Base-by-base conservation (phyloP, 2,329 filamentous ascomycete genomes). In the Fusarium irregulare region DNA sequence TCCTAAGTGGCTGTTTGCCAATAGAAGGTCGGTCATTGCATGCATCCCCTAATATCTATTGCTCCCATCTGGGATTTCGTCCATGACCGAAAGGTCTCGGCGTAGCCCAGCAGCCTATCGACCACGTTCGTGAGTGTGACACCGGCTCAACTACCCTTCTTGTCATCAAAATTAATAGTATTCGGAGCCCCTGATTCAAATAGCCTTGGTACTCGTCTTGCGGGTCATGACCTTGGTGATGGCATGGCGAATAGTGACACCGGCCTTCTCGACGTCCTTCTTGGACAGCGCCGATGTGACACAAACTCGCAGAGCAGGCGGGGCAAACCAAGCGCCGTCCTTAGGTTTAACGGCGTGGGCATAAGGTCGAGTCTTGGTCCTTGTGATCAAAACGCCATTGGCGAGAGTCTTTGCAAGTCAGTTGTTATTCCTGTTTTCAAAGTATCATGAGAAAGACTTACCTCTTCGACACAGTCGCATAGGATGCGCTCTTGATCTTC, bases 211-310 rank as follows among this genome's bases (percentile, higher is more conserved):
- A 76, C 83, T 88, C 28, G 84, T 80, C 78, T 89, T 90, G 66
- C 87, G 84, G 21, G 87, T 89, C 86, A 99, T 89, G 66, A 98
- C 89, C 83, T 97, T 98, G 54, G 94, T 97, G 72, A 98, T 93
- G 16, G 96, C 95, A 81, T 98, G 94, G 64, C 95, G 87, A 72
- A 99, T 94, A 12, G 88, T 90, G 10, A 91, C 89, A 16, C 94
- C 96, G 1, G 96, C 93, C 84, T 97, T 97, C 83, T 99, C 97
- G 57, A 94, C 92, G 80, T 99, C 96, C 83, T 97, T 98, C 84
- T 92, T 97, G 25, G 92, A 92, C 67, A 99, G 83, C 3, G 92
- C 96, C 7, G 89, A 92, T 0, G 94, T 97, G 56, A 98, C 85
- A 77, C 95, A 98, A 14, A 98, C 88, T 82, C 98, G 98, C 67